Percentiles rank a stretch among this genome's conserved stretches.
These are phyloP conservation scores for Aspergillus eucalypticola DNA, from an alignment of 2,329 filamentous ascomycete genomes.

Conservation along the genomic window DNA sequence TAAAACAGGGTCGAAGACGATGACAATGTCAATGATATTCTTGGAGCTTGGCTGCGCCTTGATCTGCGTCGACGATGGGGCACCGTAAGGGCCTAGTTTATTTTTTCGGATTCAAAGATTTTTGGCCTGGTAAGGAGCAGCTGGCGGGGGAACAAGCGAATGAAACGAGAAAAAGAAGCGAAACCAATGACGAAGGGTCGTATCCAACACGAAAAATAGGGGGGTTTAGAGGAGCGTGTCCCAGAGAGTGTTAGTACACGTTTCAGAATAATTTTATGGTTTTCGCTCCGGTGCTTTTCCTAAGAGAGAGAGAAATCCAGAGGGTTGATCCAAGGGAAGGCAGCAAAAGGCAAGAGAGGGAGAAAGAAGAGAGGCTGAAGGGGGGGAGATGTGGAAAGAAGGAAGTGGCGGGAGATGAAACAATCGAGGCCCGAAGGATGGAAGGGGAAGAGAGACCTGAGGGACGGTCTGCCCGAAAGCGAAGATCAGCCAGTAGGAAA, in stretches of 20 bases:
- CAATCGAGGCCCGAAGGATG: slow-evolving; percentile 6
- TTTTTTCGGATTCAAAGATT: background rate
- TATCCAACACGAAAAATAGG: slow-evolving; percentile 1
- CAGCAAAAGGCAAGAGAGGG: background rate
- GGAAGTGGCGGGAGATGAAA: slow-evolving; percentile 21
- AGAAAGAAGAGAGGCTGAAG: slow-evolving; percentile 2
- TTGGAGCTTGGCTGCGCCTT: slow-evolving; percentile 14
- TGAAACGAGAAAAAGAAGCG: background rate
- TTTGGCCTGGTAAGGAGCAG: background rate
- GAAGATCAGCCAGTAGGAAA: slow-evolving; percentile 4
- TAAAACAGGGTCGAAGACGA: slow-evolving; percentile 6
- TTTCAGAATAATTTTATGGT: background rate
- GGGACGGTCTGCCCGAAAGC: slow-evolving; percentile 6
- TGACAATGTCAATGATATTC: slow-evolving; percentile 13
- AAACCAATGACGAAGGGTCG: background rate
- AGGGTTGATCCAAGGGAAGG: background rate
- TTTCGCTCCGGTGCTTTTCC: background rate
- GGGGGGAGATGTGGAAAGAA: background rate
- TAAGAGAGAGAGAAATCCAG: background rate
- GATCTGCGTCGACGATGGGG: slow-evolving; percentile 14
- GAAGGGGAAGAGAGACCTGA: background rate
- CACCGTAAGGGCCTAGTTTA: background rate
- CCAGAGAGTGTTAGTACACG: slow-evolving; percentile 3
- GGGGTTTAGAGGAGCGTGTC: background rate
- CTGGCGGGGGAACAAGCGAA: background rate